Percentiles rank a stretch among this genome's conserved stretches.
These are phyloP conservation scores for Gastrolobium bilobum DNA, from an alignment of 306 rosid species.

Conservation along the genomic window DNA sequence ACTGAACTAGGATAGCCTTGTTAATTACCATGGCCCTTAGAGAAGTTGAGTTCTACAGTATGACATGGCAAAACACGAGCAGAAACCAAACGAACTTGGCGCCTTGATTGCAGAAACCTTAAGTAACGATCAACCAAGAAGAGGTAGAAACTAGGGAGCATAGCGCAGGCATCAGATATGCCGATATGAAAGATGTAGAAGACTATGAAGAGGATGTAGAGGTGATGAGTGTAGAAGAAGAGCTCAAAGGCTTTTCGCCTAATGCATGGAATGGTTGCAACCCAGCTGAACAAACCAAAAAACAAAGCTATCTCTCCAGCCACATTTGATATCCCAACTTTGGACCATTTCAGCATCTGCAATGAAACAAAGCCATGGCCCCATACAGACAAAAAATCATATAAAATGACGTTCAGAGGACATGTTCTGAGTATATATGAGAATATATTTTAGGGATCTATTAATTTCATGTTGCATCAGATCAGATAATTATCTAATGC, in stretches of 20 bases:
- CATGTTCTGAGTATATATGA: too few species aligned
- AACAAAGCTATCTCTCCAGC: conserved; percentile 80
- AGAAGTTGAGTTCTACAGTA: conserved; percentile 78
- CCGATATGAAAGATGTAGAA: conserved; percentile 85
- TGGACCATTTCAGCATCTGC: conserved; percentile 75
- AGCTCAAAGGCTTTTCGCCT: conserved; percentile 75
- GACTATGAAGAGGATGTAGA: conserved; percentile 69
- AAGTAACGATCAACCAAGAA: conserved; percentile 80
- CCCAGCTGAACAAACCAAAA: conserved; percentile 70
- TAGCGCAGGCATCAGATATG: conserved; percentile 52
- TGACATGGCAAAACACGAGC: conserved; percentile 72
- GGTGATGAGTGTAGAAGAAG: conserved; percentile 79
- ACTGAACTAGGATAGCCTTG: not conserved
- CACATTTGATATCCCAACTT: conserved; percentile 59
- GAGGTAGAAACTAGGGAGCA: conserved; percentile 88
- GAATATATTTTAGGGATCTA: too few species aligned
- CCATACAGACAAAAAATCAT: not conserved
- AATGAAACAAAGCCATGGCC: conserved; percentile 10
- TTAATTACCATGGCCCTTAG: conserved; percentile 65
- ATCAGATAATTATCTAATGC: too few species aligned
- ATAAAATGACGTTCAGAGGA: not conserved
- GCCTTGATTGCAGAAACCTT: conserved; percentile 71
- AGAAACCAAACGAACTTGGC: conserved; percentile 56
- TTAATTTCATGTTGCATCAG: too few species aligned
- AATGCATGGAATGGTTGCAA: conserved; percentile 64